phyloP scores from a whole-genome alignment of 1,139 yeast species.

The Zhuliangozyma blackwelliae region DNA sequence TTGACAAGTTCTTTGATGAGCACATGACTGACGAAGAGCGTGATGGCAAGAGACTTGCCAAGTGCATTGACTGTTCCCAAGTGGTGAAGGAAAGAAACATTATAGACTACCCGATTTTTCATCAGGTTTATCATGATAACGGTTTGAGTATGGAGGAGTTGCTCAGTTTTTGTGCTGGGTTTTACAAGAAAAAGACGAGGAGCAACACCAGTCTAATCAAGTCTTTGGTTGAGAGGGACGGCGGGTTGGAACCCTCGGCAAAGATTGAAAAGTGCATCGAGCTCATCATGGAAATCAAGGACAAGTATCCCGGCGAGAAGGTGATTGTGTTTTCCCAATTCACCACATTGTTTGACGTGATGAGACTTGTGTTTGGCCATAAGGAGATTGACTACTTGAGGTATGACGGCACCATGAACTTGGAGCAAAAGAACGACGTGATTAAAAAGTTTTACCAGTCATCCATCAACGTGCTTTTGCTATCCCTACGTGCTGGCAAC shows the following conservation, averaged over 20 bases:
- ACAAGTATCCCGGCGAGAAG: constrained; percentile 51
- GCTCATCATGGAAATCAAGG: constrained; percentile 39
- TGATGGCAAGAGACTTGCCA: constrained; percentile 34
- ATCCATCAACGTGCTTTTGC: constrained; percentile 51
- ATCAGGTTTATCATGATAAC: constrained; percentile 36
- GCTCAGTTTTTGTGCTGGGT: constrained; percentile 6
- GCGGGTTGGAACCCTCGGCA: constrained; percentile 45
- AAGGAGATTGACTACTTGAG: constrained; percentile 50
- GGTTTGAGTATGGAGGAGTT: constrained; percentile 3
- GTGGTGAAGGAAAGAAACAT: constrained; percentile 37
- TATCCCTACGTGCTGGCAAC: constrained; percentile 87
- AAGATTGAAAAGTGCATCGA: constrained; percentile 51
- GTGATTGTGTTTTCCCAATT: constrained; percentile 82
- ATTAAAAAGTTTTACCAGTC: constrained; percentile 62
- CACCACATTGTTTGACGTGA: constrained; percentile 68
- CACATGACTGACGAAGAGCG: constrained; percentile 28
- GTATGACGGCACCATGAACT: constrained; percentile 80
- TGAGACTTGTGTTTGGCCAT: constrained; percentile 52
- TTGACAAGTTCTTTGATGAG: constrained; percentile 47
- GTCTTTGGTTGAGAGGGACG: constrained; percentile 25
- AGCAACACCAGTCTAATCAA: constrained; percentile 17
- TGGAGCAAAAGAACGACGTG: constrained; percentile 57
- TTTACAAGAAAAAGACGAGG: constrained; percentile 5
- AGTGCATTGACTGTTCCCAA: constrained; percentile 50
- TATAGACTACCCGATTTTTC: constrained; percentile 50